These are phyloP conservation scores for Cornus controversa DNA, from an alignment of 148 eudicot species.

Conservation along the genomic window DNA sequence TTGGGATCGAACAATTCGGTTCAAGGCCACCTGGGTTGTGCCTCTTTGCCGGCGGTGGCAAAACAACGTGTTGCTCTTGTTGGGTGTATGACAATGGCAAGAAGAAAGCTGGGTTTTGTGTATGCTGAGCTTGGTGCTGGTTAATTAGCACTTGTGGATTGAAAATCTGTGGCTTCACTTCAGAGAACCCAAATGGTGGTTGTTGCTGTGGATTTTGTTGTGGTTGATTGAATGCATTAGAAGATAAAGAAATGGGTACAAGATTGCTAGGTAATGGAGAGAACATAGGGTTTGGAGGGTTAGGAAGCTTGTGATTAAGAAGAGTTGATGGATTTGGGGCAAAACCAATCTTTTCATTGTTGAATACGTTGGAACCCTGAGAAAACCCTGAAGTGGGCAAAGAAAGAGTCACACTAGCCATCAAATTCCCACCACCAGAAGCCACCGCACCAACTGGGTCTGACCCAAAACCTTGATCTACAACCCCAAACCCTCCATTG, in stretches of 20 bases:
- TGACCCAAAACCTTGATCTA: constrained; percentile 52
- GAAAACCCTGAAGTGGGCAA: constrained; percentile 15
- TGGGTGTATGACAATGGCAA: constrained; percentile 34
- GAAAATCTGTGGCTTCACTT: constrained; percentile 49
- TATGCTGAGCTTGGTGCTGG: constrained; percentile 46
- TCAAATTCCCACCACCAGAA: constrained; percentile 23
- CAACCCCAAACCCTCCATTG: constrained; percentile 52
- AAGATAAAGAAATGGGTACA: constrained; percentile 3
- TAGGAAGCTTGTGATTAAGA: constrained; percentile 7
- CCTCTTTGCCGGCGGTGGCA: constrained; percentile 57
- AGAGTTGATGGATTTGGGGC: constrained; percentile 12
- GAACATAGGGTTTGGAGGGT: constrained; percentile 22
- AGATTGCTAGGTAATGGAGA: constrained; percentile 18
- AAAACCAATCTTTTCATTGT: constrained; percentile 17
- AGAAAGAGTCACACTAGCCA: constrained; percentile 5
- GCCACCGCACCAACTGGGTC: constrained; percentile 46
- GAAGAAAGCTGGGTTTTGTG: constrained; percentile 50
- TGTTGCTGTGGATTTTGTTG: not conserved
- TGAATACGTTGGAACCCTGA: constrained; percentile 10
- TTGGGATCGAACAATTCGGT: constrained; percentile 16
- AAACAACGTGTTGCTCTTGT: constrained; percentile 33
- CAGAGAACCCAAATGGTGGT: constrained; percentile 27
- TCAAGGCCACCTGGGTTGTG: constrained; percentile 58
- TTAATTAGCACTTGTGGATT: constrained; percentile 50
- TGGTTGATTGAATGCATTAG: not conserved